Evolutionary conservation across 148 eudicot genomes (phyloP).

Genomic region (Cornus kousa): DNA sequence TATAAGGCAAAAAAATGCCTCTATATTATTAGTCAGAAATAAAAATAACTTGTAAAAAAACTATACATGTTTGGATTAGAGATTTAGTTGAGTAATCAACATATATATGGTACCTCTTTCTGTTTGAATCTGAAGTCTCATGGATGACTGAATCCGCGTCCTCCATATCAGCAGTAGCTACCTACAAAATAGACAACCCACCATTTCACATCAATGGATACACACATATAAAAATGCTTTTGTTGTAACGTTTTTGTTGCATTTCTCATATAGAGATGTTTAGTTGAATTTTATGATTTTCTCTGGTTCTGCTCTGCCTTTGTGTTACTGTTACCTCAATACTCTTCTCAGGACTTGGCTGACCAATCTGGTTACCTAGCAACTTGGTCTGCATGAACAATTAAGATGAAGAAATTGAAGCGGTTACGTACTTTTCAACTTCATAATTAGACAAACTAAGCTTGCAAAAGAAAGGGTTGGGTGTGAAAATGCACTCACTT

Average conservation of each 20-base stretch:
- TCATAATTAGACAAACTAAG: not conserved
- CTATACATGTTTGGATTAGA: not conserved
- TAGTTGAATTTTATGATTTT: not conserved
- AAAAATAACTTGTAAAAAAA: no score
- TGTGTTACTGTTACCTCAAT: not conserved
- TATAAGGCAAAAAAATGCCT: no score
- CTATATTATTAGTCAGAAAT: no score
- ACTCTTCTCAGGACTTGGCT: no score
- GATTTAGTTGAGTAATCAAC: not conserved
- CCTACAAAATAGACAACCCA: not conserved
- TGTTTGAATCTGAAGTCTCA: not conserved
- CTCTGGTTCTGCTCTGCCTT: not conserved
- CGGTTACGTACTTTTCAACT: no score
- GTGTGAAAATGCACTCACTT: slow-evolving; percentile 17
- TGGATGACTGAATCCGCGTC: not conserved
- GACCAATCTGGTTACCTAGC: slow-evolving; percentile 1
- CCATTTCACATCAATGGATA: not conserved
- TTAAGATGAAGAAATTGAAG: not conserved
- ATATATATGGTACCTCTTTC: not conserved
- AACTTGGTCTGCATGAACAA: not conserved
- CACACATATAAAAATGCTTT: not conserved
- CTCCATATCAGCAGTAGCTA: not conserved
- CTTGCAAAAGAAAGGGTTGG: not conserved
- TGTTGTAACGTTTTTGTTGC: no score
- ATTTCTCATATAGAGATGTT: not conserved